These are phyloP conservation scores for Cokeromyces recurvatus DNA, from an alignment of 371 early-diverging fungal species.

Conservation along the genomic window DNA sequence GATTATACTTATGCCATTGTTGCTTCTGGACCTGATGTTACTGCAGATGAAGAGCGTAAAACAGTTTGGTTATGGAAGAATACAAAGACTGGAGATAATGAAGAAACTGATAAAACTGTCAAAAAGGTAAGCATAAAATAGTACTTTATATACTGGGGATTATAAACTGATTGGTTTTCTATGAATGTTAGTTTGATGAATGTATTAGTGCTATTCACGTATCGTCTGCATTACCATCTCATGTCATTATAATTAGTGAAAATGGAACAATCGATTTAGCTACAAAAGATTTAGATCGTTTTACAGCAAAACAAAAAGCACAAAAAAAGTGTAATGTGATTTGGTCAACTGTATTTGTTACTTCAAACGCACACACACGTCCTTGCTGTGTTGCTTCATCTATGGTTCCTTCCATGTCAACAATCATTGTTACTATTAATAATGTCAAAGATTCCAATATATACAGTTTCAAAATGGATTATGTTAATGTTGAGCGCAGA, in stretches of 20 bases:
- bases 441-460: constrained; percentile 3
- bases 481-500: constrained; percentile 49
- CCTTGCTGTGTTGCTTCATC: constrained; percentile 46
- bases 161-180: neutral
- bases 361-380: constrained; percentile 34
- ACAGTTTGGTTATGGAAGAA: constrained; percentile 57
- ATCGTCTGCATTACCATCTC: constrained; percentile 43
- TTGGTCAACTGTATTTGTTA: constrained; percentile 50
- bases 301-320: constrained; percentile 32
- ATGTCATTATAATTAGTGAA: constrained; percentile 46
- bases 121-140: constrained; percentile 26
- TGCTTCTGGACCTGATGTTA: constrained; percentile 51
- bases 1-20: constrained; percentile 54
- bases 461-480: constrained; percentile 33
- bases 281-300: constrained; percentile 48
- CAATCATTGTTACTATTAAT: constrained; percentile 40
- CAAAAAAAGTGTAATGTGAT: constrained; percentile 15
- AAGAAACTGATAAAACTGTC: constrained; percentile 21
- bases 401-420: constrained; percentile 43
- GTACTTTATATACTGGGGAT: too few species aligned
- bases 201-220: constrained; percentile 47
- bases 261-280: constrained; percentile 49
- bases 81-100: constrained; percentile 14
- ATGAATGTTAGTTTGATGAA: constrained; percentile 43
- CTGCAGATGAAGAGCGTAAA: constrained; percentile 46